Conservation (phyloP, 177 flowering plant species). For the Vitis hybrid region DNA sequence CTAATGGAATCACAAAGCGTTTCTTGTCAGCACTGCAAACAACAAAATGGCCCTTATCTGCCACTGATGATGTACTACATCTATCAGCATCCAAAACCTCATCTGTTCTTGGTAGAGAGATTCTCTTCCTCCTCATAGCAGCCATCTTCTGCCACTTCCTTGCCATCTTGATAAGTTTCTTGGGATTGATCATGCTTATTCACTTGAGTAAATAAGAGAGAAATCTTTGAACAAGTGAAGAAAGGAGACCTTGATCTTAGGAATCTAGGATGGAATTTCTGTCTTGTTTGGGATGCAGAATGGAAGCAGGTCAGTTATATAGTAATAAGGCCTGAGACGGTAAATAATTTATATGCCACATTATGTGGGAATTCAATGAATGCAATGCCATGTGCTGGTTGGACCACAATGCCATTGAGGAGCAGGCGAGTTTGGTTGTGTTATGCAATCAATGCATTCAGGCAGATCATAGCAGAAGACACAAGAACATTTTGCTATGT, state of each 20-base stretch:
- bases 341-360: too few relatives aligned
- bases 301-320: too few relatives aligned
- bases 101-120: neutral
- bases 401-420: too few relatives aligned
- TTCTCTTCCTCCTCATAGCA: conserved; percentile 8
- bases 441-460: too few relatives aligned
- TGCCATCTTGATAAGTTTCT: conserved; percentile 17
- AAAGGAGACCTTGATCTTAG: neutral
- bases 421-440: too few relatives aligned
- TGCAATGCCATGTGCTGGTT: too few relatives aligned
- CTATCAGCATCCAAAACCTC: neutral
- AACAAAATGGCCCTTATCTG: conserved; percentile 26
- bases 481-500: too few relatives aligned
- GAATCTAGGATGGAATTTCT: too few relatives aligned
- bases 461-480: too few relatives aligned
- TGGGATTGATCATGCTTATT: conserved; percentile 11
- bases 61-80: conserved; percentile 2
- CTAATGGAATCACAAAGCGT: conserved; percentile 2
- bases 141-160: neutral
- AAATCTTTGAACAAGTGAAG: neutral
- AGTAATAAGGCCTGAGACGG: too few relatives aligned
- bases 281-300: too few relatives aligned
- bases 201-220: neutral
- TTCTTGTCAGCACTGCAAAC: conserved; percentile 4
- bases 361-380: too few relatives aligned